Base-by-base conservation (phyloP, 805 yeast species). In the Candida incommunis region DNA sequence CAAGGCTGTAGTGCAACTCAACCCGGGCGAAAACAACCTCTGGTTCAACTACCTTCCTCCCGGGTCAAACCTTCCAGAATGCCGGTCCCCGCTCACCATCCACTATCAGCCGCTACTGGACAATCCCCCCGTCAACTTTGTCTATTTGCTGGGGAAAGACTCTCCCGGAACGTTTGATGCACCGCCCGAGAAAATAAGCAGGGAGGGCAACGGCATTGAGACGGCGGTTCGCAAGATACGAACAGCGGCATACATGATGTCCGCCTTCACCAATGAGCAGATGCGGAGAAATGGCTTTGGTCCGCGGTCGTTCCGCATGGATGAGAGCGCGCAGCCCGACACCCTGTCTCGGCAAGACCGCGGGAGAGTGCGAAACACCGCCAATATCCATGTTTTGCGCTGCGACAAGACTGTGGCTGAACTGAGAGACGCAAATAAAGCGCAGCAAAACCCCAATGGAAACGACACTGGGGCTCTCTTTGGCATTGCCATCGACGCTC, bases 231-330 rank as follows among this genome's bases (percentile, higher is more conserved):
- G 67, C 51, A 85, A 85, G 58, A 59, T 90, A 51, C 75, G 92
- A 54, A 75, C 86, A 48, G 95, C 84, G 2, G 94, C 82, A 3
- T 70, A 95, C 53, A 61, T 88, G 61, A 84, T 85, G 94, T 90
- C 85, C 54, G 94, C 95, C 0, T 87, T 74, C 60, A 88, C 96
- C 0, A 78, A 77, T 53, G 96, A 88, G 53, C 95, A 87, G 57
- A 85, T 90, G 94, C 61, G 76, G 44, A 66, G 80, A 34, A 72
- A 75, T 41, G 88, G 92, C 0, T 74, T 84, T 56, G 94, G 95
- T 9, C 74, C 78, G 51, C 67, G 96, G 48, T 70, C 82, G 3
- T 86, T 86, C 62, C 75, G 76, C 49, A 82, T 86, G 51, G 78
- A 70, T 2, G 94, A 88, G 54, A 83, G 76, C 51, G 73, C 69